These are phyloP conservation scores for Penicillium daleae DNA, from an alignment of 495 filamentous ascomycete species.

Conservation along the genomic window DNA sequence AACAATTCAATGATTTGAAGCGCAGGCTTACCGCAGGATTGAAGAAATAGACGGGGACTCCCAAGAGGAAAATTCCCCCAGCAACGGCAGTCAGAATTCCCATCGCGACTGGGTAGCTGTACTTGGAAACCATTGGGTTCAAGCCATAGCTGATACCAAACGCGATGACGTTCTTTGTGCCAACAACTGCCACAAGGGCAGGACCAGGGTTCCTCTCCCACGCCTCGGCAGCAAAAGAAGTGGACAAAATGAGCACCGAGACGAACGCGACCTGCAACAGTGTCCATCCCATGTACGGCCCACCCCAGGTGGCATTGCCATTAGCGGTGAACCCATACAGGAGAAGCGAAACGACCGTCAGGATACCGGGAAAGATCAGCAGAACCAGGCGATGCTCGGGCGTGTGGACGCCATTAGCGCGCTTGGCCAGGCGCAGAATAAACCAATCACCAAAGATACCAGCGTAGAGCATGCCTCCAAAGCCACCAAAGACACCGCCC, in stretches of 20 bases:
- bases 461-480: conserved; percentile 43
- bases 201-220: conserved; percentile 46
- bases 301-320: conserved; percentile 36
- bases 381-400: conserved; percentile 43
- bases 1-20: background rate
- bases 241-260: conserved; percentile 39
- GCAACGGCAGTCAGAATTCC: conserved; percentile 36
- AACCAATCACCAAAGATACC: conserved; percentile 39
- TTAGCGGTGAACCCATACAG: conserved; percentile 42
- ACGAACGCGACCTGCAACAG: conserved; percentile 41
- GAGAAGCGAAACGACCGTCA: conserved; percentile 32
- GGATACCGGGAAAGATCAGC: conserved; percentile 38
- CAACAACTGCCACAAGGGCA: conserved; percentile 44
- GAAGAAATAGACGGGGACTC: conserved; percentile 40
- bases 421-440: conserved; percentile 37
- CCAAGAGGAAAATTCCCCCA: conserved; percentile 33
- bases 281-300: conserved; percentile 46
- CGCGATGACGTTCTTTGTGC: conserved; percentile 43
- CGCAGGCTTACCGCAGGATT: conserved; percentile 32
- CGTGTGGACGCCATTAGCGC: conserved; percentile 35
- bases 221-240: conserved; percentile 43
- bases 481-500: conserved; percentile 40
- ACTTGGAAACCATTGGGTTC: conserved; percentile 34
- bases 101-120: conserved; percentile 35
- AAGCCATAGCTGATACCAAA: conserved; percentile 44